Evolutionary conservation across 371 early-diverging fungal species (phyloP), one percentile per base, ranked within the genome.

Genomic region (Lichtheimia hyalospora): DNA sequence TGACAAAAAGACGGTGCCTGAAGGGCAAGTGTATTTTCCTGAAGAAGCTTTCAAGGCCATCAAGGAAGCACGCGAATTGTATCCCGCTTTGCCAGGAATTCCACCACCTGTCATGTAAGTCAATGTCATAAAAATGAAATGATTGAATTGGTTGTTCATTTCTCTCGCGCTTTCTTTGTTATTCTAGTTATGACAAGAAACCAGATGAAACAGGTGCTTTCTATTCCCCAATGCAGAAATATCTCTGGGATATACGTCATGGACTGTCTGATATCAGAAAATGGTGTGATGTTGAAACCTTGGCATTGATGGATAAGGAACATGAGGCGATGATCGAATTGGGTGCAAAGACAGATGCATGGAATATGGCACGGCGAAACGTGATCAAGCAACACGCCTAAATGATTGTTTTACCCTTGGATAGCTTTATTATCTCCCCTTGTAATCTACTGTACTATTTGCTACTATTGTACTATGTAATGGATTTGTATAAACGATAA

Each of bases 151-250:
- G 23, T 14, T n/a, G 41, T 10, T 34, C 16, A 54, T 40, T 12
- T 27, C 41, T 20, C 5, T 12, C 1, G 3, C 1, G 18, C 23
- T 50, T 5, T 39, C 42, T 1, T 60, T 20, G n/a, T 16, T 13
- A 0, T 49, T 40, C 28, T 50, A 69, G 69, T 16, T 67, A 58
- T 21, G 28, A 43, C 20, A 58, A 68, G 18, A 43, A 54, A 18
- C 61, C 70, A 16, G 80, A 80, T 57, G 63, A 76, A 13, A 77
- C 75, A 2, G 80, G 77, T 28, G 77, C 73, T n/a, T 73, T 64
- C 25, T 81, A 77, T 60, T 72, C 77, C 3, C 77, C 81, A 27
- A 71, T 77, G 70, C 81, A 81, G 52, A 61, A 64, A 40, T 81
- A 75, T 40, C 60, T 81, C 23, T 81, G 81, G 81, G 77, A 77